A percentile compares a stretch with the other conserved stretches of the same genome.
phyloP scores from a whole-genome alignment of 495 filamentous ascomycete species.

The Parathielavia hyrcaniae region DNA sequence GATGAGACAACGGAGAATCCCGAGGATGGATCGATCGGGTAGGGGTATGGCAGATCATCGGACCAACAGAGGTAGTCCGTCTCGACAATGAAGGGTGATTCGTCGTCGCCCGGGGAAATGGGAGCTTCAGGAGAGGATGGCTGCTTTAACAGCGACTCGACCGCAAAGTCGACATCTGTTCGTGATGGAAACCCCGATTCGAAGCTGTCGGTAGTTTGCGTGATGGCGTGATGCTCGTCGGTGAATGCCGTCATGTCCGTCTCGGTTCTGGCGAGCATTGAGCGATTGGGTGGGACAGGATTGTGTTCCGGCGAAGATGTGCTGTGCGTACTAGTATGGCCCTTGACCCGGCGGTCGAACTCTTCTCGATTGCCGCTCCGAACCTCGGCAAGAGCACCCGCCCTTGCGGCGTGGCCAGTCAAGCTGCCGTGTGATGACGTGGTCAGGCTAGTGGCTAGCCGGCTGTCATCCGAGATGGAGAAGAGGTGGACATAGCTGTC shows the following conservation, averaged over 20 bases:
- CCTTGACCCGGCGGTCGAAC: slow-evolving; percentile 36
- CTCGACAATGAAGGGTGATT: slow-evolving; percentile 40
- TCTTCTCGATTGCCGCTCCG: slow-evolving; percentile 27
- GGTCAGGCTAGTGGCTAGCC: slow-evolving; percentile 38
- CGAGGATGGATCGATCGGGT: slow-evolving; percentile 25
- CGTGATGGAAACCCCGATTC: slow-evolving; percentile 32
- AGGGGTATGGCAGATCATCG: slow-evolving; percentile 44
- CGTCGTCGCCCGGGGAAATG: slow-evolving; percentile 28
- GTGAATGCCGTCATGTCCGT: slow-evolving; percentile 35
- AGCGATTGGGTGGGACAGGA: slow-evolving; percentile 19
- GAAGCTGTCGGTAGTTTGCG: slow-evolving; percentile 40
- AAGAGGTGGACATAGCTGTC: slow-evolving; percentile 75
- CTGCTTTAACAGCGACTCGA: slow-evolving; percentile 17
- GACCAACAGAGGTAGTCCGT: slow-evolving; percentile 47
- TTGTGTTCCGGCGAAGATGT: slow-evolving; percentile 26
- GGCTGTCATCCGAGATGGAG: slow-evolving; percentile 64
- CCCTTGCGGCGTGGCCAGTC: slow-evolving; percentile 11
- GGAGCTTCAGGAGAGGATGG: slow-evolving; percentile 3
- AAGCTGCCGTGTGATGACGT: slow-evolving; percentile 34
- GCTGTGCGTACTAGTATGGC: slow-evolving; percentile 29
- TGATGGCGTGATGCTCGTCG: slow-evolving; percentile 42
- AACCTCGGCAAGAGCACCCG: slow-evolving; percentile 19
- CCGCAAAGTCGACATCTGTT: slow-evolving; percentile 21
- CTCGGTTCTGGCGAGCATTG: slow-evolving; percentile 28
- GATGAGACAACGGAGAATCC: slow-evolving; percentile 14